Evolutionary conservation across 2,329 filamentous ascomycete genomes (phyloP), one percentile per base, ranked within the genome.

Genomic region (Microascus cirrosus): DNA sequence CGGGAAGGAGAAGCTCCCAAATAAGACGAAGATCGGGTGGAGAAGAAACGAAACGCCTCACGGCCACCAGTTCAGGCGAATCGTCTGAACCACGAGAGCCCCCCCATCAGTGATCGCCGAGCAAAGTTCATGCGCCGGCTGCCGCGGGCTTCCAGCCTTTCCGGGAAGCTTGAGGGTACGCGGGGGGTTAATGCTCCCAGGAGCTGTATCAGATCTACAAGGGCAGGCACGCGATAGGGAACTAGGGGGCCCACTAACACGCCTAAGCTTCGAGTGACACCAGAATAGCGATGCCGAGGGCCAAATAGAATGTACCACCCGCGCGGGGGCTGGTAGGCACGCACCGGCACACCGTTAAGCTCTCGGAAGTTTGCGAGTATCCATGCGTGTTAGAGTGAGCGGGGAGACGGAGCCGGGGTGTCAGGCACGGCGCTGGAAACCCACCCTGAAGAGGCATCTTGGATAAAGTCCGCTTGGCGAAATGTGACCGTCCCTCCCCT

Each of bases 191-290:
- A 32, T 20, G n/a, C 25, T 24, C 24, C 22, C 35, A 42, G 42
- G 32, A 50, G 34, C 55, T 56, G 55, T 56, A 56, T 56, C 55
- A 56, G 55, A 56, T 56, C 55, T 51, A 32, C 22, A 32, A 50
- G 42, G 55, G 39, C 28, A 15, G 42, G 10, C 20, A 32, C 39
- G 24, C 54, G 45, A 11, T 50, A 24, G n/a, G 45, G 8, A 50
- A 20, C 50, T 25, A 42, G 28, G 25, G 8, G 18, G 25, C 8
- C 28, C 42, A 35, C 55, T 56, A 56, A 50, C 55, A 56, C 45
- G 45, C 42, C 39, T 20, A 28, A 56, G 28, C 42, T 50, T 13
- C 10, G 42, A 50, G 55, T 51, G 55, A 56, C 42, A n/a, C 50
- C 45, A n/a, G 45, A 50, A 20, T 20, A 24, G 22, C 6, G 20